Base-by-base conservation (phyloP, 441 rosid genomes). In the Cnidoscolus chayamansa region DNA sequence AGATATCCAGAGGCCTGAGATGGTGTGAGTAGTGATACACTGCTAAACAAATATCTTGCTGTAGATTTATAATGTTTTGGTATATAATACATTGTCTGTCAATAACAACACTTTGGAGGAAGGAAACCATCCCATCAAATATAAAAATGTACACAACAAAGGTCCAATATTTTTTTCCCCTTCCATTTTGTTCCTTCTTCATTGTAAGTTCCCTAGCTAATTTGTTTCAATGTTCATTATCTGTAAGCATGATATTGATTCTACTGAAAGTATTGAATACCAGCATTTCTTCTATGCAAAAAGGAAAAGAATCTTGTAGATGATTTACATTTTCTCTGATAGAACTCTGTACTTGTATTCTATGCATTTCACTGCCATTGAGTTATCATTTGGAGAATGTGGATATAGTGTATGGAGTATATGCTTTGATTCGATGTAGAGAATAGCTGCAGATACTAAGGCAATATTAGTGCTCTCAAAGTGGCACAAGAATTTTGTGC, bases 131-230 rank as follows among this genome's bases (percentile, higher is more conserved):
- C 82, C 81, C 60, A 73, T 54, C 61, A 58, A 67, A 77, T 72
- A 79, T 74, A 82, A 78, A 85, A 83, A 84, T 70, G 72, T 81
- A 82, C 77, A 78, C 77, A 78, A 83, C 75, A 75, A 77, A 78
- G 49, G 58, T 64, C 65, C 67, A 71, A 68, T 59, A 48, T 25
- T 64, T 35, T 51, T 35, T 3, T 35, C 53, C 68, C 62, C 19
- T 10, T 37, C 59, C 77, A 58, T 71, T 51, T 13, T n/a, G 16
- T 56, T 72, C 45, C 70, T 57, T 73, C 70, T 68, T 77, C 6
- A 30, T 65, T 78, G 74, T 74, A 76, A 72, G 75, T 58, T 67
- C 70, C 43, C 7, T 66, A 56, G 80, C 65, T 68, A 70, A 77
- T 78, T 67, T 73, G 71, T 63, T 78, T 67, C 61, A 60, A 70